phyloP scores from a whole-genome alignment of 2,329 filamentous ascomycete genomes.

The Diaporthe sp. region DNA sequence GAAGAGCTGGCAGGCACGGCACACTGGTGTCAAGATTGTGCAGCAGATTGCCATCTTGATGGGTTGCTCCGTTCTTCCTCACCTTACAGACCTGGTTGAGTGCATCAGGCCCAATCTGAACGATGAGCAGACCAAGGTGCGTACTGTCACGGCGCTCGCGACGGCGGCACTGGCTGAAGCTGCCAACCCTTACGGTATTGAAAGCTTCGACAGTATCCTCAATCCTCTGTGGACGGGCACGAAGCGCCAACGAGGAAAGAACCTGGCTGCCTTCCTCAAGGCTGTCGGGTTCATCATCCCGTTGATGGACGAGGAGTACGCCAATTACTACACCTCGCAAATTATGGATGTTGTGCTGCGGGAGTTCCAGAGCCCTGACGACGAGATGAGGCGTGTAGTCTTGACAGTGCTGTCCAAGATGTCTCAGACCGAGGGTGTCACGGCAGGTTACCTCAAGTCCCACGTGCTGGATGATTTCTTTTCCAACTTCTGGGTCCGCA shows the following conservation, averaged over 20 bases:
- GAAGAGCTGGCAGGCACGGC: constrained; percentile 98
- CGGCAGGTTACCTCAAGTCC: constrained; percentile 93
- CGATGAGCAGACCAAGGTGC: constrained; percentile 97
- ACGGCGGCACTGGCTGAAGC: constrained; percentile 96
- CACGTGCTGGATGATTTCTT: constrained; percentile 97
- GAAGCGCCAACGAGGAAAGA: constrained; percentile 95
- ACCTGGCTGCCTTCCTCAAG: constrained; percentile 94
- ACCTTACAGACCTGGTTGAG: constrained; percentile 95
- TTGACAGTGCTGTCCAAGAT: constrained; percentile 98
- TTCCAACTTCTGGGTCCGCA: constrained; percentile 97
- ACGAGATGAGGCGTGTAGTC: constrained; percentile 99
- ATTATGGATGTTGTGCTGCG: constrained; percentile 98
- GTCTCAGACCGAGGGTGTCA: constrained; percentile 93
- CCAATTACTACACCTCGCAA: constrained; percentile 98
- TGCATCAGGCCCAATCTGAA: constrained; percentile 97
- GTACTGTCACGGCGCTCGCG: constrained; percentile 94
- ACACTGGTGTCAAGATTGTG: constrained; percentile 99
- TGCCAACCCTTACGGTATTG: constrained; percentile 97
- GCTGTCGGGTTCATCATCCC: constrained; percentile 98
- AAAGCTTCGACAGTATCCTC: constrained; percentile 97
- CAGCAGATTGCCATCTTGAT: constrained; percentile 99
- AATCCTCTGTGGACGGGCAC: constrained; percentile 98
- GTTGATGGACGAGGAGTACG: constrained; percentile 99
- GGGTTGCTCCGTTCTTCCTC: constrained; percentile 95
- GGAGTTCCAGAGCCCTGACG: constrained; percentile 96